These are phyloP conservation scores for Hypoxylon perforatum DNA, from an alignment of 495 filamentous ascomycete genomes.

Conservation along the genomic window DNA sequence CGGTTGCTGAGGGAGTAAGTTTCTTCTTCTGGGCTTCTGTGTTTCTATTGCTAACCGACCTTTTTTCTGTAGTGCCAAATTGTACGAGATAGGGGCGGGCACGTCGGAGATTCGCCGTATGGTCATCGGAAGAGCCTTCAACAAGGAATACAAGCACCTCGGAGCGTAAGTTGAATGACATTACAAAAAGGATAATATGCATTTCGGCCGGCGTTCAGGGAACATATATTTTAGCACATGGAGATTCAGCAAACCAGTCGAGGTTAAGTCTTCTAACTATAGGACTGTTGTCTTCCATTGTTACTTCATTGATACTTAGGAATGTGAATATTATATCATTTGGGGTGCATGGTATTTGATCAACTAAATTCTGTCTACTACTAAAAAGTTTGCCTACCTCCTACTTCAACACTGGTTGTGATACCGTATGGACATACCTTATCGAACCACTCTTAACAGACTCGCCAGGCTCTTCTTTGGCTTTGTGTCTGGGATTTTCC, in stretches of 20 bases:
- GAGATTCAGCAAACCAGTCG: neutral
- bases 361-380: no score
- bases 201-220: conserved; percentile 29
- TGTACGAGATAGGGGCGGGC: conserved; percentile 98
- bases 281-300: neutral
- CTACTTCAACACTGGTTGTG: no score
- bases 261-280: neutral
- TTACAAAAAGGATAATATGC: conserved; percentile 11
- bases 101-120: conserved; percentile 94
- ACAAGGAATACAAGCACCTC: conserved; percentile 79
- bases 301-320: no score
- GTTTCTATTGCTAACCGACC: conserved; percentile 15
- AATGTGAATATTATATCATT: no score
- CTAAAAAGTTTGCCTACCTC: no score
- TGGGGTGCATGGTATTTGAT: no score
- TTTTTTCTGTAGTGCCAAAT: conserved; percentile 55
- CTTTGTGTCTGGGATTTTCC: neutral
- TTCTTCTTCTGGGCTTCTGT: neutral
- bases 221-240: neutral
- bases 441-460: no score
- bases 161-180: conserved; percentile 28
- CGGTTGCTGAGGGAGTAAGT: conserved; percentile 80
- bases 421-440: no score
- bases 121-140: conserved; percentile 94
- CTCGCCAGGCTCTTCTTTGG: no score